A percentile compares a stretch with the other conserved stretches of the same genome.
These are phyloP conservation scores for Chaetomidium leptoderma DNA, from an alignment of 495 filamentous ascomycete genomes.

Conservation along the genomic window DNA sequence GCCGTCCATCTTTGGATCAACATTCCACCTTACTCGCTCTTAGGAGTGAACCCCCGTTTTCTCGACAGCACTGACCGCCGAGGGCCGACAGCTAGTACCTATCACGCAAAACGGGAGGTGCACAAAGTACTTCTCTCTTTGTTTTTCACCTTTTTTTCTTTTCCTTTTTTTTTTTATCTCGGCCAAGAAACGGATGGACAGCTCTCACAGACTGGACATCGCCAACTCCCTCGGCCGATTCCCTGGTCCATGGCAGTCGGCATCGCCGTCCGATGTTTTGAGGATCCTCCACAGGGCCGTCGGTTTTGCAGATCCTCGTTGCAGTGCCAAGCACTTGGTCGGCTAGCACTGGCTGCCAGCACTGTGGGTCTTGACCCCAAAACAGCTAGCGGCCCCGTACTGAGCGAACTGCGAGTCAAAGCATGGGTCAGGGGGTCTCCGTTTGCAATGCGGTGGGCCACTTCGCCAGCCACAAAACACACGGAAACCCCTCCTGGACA, in stretches of 20 bases:
- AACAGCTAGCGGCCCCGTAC: conserved; percentile 19
- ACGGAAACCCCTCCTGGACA: not conserved
- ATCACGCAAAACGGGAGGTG: not conserved
- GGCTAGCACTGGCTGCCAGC: not conserved
- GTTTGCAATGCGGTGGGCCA: conserved; percentile 11
- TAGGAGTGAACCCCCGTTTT: too few relatives aligned
- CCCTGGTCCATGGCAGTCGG: not conserved
- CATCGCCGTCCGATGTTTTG: too few relatives aligned
- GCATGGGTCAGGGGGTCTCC: conserved; percentile 25
- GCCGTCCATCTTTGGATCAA: not conserved
- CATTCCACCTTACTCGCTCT: not conserved
- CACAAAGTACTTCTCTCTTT: too few relatives aligned
- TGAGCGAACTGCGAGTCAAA: conserved; percentile 12
- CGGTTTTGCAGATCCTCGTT: conserved; percentile 14
- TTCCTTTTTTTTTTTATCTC: too few relatives aligned
- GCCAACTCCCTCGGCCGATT: not conserved
- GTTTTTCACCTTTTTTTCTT: too few relatives aligned
- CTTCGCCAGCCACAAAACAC: not conserved
- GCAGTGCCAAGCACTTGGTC: conserved; percentile 12
- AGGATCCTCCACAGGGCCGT: not conserved
- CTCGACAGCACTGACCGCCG: not conserved
- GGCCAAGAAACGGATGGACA: too few relatives aligned
- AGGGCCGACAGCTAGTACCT: not conserved
- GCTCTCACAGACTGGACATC: too few relatives aligned
- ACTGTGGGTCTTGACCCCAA: conserved; percentile 17